Percentiles rank a stretch among this genome's conserved stretches.
phyloP scores from a whole-genome alignment of 768 basidiomycete genomes.

The Kwoniella dendrophila region DNA sequence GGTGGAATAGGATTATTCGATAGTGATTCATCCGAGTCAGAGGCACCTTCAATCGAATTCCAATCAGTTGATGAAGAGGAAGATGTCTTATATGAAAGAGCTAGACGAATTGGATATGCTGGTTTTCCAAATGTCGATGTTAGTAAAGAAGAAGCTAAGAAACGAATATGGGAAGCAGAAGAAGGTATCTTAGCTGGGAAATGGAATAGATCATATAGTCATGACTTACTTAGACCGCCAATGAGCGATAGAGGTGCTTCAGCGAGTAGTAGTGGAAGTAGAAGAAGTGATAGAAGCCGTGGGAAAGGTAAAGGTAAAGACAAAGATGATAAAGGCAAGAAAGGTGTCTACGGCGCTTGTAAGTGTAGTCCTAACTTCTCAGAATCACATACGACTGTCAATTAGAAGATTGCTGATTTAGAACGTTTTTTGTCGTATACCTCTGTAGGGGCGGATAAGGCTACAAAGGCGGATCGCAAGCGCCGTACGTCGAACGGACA shows the following conservation, averaged over 20 bases:
- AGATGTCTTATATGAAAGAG: slow-evolving; percentile 74
- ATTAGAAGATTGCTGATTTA: too few relatives aligned
- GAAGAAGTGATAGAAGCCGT: slow-evolving; percentile 32
- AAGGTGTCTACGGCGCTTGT: slow-evolving; percentile 51
- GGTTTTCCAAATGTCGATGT: slow-evolving; percentile 87
- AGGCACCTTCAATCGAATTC: slow-evolving; percentile 62
- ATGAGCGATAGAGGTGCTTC: slow-evolving; percentile 44
- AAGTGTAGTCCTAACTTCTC: too few relatives aligned
- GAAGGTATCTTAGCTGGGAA: slow-evolving; percentile 77
- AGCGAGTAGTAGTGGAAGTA: slow-evolving; percentile 16
- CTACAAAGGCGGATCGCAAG: slow-evolving; percentile 21
- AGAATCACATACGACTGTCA: too few relatives aligned
- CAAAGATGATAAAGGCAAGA: slow-evolving; percentile 27
- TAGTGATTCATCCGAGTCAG: slow-evolving; percentile 53
- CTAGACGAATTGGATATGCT: slow-evolving; percentile 80
- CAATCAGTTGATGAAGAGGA: slow-evolving; percentile 66
- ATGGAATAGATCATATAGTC: slow-evolving; percentile 54
- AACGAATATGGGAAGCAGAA: slow-evolving; percentile 77
- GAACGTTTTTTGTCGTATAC: too few relatives aligned
- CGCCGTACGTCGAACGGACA: slow-evolving; percentile 18
- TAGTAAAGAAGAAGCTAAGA: slow-evolving; percentile 71
- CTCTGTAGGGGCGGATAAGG: slow-evolving; percentile 47
- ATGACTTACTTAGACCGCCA: slow-evolving; percentile 65
- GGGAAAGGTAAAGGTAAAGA: slow-evolving; percentile 65
- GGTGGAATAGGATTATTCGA: slow-evolving; percentile 45